Evolutionary conservation across 2,329 filamentous ascomycete species (phyloP).

Genomic region (Colletotrichum eleusines): DNA sequence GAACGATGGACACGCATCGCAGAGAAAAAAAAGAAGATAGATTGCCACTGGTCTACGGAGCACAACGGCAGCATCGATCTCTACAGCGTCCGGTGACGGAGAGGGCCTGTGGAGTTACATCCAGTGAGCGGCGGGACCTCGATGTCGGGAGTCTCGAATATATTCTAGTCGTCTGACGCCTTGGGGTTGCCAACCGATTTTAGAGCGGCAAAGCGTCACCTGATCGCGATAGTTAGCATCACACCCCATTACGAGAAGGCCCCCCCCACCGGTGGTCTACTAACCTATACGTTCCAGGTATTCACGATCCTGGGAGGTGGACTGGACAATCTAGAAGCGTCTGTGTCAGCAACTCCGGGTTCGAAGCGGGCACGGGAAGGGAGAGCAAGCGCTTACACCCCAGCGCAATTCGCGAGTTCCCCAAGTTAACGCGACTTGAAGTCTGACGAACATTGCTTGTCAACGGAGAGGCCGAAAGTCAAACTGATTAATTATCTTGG

Average conservation of each 20-base stretch:
- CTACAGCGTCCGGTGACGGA: constrained; percentile 11
- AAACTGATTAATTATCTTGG: background rate
- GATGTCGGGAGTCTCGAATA: constrained; percentile 52
- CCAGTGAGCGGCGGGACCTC: constrained; percentile 45
- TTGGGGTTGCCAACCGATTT: constrained; percentile 56
- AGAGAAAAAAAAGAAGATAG: background rate
- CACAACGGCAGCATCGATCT: too few species aligned
- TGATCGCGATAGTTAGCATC: background rate
- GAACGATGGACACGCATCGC: background rate
- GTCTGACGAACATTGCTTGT: constrained; percentile 45
- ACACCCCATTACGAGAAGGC: background rate
- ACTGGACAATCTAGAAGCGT: constrained; percentile 51
- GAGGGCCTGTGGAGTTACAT: constrained; percentile 4
- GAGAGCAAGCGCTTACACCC: constrained; percentile 40
- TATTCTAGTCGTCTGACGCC: constrained; percentile 56
- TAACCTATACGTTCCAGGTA: constrained; percentile 59
- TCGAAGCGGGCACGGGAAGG: background rate
- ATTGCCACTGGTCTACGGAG: background rate
- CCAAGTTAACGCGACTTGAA: constrained; percentile 44
- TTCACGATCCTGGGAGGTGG: constrained; percentile 52
- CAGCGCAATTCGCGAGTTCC: constrained; percentile 47
- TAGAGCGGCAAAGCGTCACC: constrained; percentile 56
- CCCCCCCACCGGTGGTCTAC: too few species aligned
- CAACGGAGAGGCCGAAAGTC: constrained; percentile 45
- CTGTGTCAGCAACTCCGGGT: background rate